These are phyloP conservation scores for Lachnellula willkommii DNA, from an alignment of 2,329 filamentous ascomycete species.

Conservation along the genomic window DNA sequence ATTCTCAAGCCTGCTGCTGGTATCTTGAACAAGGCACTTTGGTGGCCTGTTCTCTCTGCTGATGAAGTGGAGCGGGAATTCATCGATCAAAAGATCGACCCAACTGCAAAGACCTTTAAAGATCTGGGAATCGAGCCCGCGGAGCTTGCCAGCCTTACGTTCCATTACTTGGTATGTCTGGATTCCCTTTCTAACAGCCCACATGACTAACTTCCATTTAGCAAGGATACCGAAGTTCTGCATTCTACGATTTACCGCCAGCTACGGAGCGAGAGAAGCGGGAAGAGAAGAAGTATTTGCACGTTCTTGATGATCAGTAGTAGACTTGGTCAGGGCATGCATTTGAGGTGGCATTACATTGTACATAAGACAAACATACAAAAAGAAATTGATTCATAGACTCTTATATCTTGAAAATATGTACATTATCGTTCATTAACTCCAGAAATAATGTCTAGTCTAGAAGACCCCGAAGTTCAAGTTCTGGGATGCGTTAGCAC, in stretches of 20 bases:
- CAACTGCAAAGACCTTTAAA: conserved; percentile 88
- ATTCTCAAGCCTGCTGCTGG: conserved; percentile 70
- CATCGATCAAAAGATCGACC: conserved; percentile 87
- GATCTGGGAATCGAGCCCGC: conserved; percentile 86
- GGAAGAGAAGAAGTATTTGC: conserved; percentile 95
- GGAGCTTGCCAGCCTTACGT: conserved; percentile 81
- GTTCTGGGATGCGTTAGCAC: too few relatives aligned
- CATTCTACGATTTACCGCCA: conserved; percentile 89
- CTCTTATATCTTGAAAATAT: not conserved
- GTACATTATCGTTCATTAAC: not conserved
- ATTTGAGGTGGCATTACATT: conserved; percentile 22
- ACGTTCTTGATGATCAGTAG: conserved; percentile 85
- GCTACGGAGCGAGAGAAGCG: conserved; percentile 90
- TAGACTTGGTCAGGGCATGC: conserved; percentile 14
- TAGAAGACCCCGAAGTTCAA: too few relatives aligned
- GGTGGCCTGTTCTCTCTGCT: conserved; percentile 79
- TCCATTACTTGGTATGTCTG: conserved; percentile 79
- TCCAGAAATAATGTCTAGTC: too few relatives aligned
- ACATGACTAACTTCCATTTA: conserved; percentile 39
- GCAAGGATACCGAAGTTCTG: conserved; percentile 85
- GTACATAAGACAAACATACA: conserved; percentile 34
- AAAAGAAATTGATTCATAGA: not conserved
- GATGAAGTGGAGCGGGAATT: conserved; percentile 91
- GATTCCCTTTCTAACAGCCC: not conserved
- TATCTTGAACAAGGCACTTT: conserved; percentile 74